Evolutionary conservation across 129 eudicot species (phyloP).

Genomic region (Flaveria trinervia): DNA sequence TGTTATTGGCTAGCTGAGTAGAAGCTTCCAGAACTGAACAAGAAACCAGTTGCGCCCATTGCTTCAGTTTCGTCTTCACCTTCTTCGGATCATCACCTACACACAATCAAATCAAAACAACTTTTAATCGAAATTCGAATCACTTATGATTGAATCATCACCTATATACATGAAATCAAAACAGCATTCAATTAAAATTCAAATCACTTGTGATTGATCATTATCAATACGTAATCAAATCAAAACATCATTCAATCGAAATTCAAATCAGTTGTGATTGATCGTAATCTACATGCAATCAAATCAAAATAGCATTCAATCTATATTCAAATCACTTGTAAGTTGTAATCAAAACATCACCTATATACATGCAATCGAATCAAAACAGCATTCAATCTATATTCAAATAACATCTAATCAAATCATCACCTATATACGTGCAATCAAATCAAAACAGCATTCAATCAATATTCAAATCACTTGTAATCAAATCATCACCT

Average conservation of each 20-base stretch:
- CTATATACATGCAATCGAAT: constrained; percentile 21
- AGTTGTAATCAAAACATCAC: constrained; percentile 33
- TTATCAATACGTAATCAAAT: neutral
- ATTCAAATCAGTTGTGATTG: neutral
- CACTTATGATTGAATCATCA: neutral
- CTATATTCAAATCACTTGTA: neutral
- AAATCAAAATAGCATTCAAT: neutral
- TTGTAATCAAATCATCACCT: constrained; percentile 42
- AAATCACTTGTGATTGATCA: neutral
- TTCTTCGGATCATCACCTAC: constrained; percentile 55
- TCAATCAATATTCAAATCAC: neutral
- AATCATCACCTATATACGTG: constrained; percentile 42
- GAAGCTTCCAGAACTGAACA: constrained; percentile 47
- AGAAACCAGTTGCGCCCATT: constrained; percentile 69
- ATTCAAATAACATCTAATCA: neutral
- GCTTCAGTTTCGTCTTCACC: constrained; percentile 51
- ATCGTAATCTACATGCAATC: too few species aligned
- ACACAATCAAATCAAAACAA: neutral
- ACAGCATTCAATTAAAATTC: neutral
- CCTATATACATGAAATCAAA: neutral
- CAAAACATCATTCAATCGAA: neutral
- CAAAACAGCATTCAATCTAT: neutral
- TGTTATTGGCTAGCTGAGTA: constrained; percentile 15
- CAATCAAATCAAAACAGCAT: neutral
- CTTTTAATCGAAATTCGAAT: neutral